These are phyloP conservation scores for Trichoderma koningiopsis DNA, from an alignment of 2,329 filamentous ascomycete genomes.

Conservation along the genomic window DNA sequence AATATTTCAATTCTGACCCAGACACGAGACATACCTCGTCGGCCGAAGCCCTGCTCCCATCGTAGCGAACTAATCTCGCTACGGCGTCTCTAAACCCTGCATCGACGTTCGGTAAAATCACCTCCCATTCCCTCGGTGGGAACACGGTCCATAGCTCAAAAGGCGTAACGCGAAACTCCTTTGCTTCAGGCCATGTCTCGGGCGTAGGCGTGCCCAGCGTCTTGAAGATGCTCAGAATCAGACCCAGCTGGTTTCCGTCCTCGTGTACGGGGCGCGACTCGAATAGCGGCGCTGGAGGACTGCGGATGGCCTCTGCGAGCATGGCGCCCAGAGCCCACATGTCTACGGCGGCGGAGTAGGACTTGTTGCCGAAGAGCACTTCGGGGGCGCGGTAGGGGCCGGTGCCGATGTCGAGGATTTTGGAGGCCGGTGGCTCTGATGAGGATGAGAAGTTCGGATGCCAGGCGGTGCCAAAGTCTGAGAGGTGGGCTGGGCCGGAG, in stretches of 20 bases:
- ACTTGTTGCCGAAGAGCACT: constrained; percentile 78
- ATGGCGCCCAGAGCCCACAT: constrained; percentile 89
- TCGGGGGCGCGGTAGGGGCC: constrained; percentile 90
- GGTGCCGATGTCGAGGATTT: constrained; percentile 92
- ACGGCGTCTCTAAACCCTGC: constrained; percentile 66
- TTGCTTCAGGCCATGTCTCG: constrained; percentile 82
- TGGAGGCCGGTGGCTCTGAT: constrained; percentile 68
- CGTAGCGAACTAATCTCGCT: constrained; percentile 68
- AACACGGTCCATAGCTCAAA: constrained; percentile 90
- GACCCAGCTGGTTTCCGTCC: constrained; percentile 84
- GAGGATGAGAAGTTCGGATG: constrained; percentile 59
- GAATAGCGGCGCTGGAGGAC: constrained; percentile 67
- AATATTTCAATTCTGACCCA: background rate
- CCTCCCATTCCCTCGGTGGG: constrained; percentile 65
- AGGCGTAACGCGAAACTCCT: constrained; percentile 68
- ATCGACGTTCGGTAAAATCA: constrained; percentile 65
- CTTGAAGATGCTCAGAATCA: constrained; percentile 91
- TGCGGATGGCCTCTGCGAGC: constrained; percentile 71
- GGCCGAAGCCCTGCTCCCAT: constrained; percentile 70
- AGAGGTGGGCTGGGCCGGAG: constrained; percentile 72
- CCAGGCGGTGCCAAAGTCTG: constrained; percentile 95
- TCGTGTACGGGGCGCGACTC: constrained; percentile 72
- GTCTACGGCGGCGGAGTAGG: constrained; percentile 74
- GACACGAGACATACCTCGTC: constrained; percentile 41
- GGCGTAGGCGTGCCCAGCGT: constrained; percentile 82